These are phyloP conservation scores for Linum trigynum DNA, from an alignment of 345 rosid species.

Conservation along the genomic window DNA sequence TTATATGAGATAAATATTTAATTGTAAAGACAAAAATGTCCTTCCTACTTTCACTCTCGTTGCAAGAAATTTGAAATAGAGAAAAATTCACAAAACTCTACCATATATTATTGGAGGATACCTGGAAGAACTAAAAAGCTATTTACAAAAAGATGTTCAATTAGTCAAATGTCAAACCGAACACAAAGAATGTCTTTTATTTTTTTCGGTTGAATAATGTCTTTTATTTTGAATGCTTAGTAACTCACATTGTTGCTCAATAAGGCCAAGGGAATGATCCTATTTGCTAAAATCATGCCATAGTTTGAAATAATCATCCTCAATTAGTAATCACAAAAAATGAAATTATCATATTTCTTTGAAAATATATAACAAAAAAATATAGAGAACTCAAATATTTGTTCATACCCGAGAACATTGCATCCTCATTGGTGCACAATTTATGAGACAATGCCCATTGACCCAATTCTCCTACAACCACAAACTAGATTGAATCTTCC, in stretches of 20 bases:
- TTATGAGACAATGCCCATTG: conserved; percentile 90
- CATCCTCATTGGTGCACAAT: conserved; percentile 74
- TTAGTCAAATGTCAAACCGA: neutral
- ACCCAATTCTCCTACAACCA: conserved; percentile 90
- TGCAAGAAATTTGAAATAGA: no score
- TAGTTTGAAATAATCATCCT: neutral
- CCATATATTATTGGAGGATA: no score
- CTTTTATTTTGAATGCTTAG: neutral
- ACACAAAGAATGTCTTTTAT: no score
- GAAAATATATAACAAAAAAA: no score
- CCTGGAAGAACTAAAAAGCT: conserved; percentile 94
- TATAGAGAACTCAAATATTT: neutral
- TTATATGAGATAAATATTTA: no score
- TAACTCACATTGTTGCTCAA: conserved; percentile 37
- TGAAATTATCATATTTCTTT: no score
- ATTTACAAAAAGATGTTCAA: neutral
- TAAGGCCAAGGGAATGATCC: conserved; percentile 46
- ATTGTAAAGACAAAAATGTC: no score
- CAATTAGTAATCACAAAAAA: neutral
- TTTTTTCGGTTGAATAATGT: no score
- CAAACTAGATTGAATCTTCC: conserved; percentile 75
- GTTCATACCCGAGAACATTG: conserved; percentile 74
- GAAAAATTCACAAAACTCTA: no score
- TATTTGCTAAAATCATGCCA: conserved; percentile 5
- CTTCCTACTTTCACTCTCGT: no score